Evolutionary conservation across 1,284 basidiomycete genomes (phyloP).

Genomic region (Microbotryum lychnidis-dioicae): DNA sequence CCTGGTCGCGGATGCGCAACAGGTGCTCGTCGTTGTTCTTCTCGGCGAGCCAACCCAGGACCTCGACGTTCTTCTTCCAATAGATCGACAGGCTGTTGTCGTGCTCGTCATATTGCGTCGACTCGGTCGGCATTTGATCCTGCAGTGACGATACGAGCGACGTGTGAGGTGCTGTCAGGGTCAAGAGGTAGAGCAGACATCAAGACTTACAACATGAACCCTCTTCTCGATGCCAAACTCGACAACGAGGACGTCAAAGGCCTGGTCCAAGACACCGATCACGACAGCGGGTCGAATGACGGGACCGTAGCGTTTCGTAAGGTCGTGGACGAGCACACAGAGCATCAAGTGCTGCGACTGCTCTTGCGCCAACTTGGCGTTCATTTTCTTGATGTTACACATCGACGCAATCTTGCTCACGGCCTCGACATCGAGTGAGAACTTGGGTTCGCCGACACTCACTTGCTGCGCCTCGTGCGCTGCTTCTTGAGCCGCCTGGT

Average conservation of each 20-base stretch:
- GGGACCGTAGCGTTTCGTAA: conserved; percentile 88
- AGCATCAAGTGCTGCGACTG: conserved; percentile 92
- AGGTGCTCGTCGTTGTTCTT: conserved; percentile 59
- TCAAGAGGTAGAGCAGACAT: background rate
- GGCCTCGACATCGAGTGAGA: conserved; percentile 92
- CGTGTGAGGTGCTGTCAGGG: conserved; percentile 44
- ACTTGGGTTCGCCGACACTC: conserved; percentile 58
- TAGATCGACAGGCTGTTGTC: conserved; percentile 79
- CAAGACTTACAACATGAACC: conserved; percentile 36
- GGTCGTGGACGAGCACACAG: conserved; percentile 82
- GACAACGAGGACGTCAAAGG: conserved; percentile 72
- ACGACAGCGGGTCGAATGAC: conserved; percentile 89
- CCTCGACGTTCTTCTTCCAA: conserved; percentile 53
- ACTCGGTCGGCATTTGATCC: conserved; percentile 93
- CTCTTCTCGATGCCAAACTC: conserved; percentile 77
- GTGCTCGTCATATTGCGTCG: conserved; percentile 76
- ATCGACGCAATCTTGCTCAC: conserved; percentile 96
- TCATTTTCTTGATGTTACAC: conserved; percentile 89
- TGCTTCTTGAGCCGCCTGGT: background rate
- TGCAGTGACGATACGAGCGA: conserved; percentile 36
- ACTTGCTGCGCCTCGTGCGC: no score
- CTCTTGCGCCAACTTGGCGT: conserved; percentile 84
- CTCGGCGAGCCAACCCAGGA: conserved; percentile 87
- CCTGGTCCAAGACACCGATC: conserved; percentile 85
- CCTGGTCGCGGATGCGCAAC: conserved; percentile 39